Percentiles rank a stretch among this genome's conserved stretches.
phyloP scores from a whole-genome alignment of 2,329 filamentous ascomycete genomes.

The Monosporascus sp. region DNA sequence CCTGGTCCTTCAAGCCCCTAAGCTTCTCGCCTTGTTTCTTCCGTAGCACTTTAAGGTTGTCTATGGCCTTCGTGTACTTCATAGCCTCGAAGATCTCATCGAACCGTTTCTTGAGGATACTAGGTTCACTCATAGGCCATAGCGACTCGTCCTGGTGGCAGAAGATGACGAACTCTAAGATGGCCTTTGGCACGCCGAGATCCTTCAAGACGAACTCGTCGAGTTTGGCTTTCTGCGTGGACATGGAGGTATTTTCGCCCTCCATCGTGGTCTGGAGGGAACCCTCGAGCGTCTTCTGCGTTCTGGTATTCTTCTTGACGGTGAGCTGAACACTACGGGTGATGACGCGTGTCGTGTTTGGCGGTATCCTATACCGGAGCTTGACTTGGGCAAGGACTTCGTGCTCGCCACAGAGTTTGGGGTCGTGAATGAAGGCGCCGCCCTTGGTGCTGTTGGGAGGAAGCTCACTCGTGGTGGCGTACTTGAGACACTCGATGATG shows the following conservation, averaged over 20 bases:
- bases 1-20: constrained; percentile 64
- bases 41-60: constrained; percentile 81
- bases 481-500: constrained; percentile 97
- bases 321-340: constrained; percentile 81
- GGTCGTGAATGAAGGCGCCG: constrained; percentile 94
- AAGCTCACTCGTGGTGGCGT: constrained; percentile 89
- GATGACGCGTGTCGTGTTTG: constrained; percentile 73
- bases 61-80: constrained; percentile 96
- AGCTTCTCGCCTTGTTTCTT: constrained; percentile 80
- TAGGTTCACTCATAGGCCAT: constrained; percentile 91
- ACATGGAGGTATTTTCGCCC: constrained; percentile 74
- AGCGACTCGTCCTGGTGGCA: constrained; percentile 97
- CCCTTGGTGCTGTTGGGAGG: constrained; percentile 79
- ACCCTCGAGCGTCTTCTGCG: constrained; percentile 80
- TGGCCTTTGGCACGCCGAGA: constrained; percentile 82
- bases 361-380: constrained; percentile 75
- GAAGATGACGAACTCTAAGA: constrained; percentile 94
- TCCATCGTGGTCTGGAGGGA: constrained; percentile 70
- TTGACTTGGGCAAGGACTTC: constrained; percentile 90
- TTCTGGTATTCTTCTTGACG: constrained; percentile 72
- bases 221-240: constrained; percentile 74
- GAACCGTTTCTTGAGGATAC: constrained; percentile 83
- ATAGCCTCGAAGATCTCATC: constrained; percentile 96
- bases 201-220: constrained; percentile 80
- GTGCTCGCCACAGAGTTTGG: constrained; percentile 83